phyloP scores from a whole-genome alignment of 441 rosid genomes.

The Erysimum cheiri region DNA sequence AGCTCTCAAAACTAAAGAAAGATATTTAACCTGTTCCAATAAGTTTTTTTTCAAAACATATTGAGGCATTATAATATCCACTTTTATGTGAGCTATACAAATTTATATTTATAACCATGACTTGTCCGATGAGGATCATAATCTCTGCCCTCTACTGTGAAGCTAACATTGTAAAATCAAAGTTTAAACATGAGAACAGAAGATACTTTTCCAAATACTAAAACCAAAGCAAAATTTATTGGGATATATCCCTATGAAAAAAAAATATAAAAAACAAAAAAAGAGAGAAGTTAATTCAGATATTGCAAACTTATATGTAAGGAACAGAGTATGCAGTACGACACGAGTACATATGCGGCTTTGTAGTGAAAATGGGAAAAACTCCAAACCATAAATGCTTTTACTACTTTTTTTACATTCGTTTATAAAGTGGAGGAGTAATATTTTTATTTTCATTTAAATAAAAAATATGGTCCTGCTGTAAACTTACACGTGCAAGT shows the following conservation, averaged over 20 bases:
- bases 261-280: neutral
- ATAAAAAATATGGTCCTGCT: slow-evolving; percentile 32
- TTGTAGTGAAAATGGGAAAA: slow-evolving; percentile 44
- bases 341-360: slow-evolving; percentile 44
- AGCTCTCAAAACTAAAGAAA: neutral
- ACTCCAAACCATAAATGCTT: slow-evolving; percentile 45
- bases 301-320: slow-evolving; percentile 40
- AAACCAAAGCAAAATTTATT: neutral
- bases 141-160: no score
- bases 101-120: slow-evolving; percentile 3
- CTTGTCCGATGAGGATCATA: neutral
- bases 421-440: neutral
- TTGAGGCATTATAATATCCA: neutral
- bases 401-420: slow-evolving; percentile 40
- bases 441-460: neutral
- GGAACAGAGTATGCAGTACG: slow-evolving; percentile 44
- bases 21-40: neutral
- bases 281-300: slow-evolving; percentile 29
- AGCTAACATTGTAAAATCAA: neutral
- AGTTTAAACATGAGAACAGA: neutral
- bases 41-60: no score
- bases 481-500: slow-evolving; percentile 47
- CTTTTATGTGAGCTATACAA: no score
- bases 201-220: slow-evolving; percentile 30
- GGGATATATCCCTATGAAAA: neutral